These are phyloP conservation scores for Brasilioporus rufonigricans DNA, from an alignment of 768 basidiomycete genomes.

Conservation along the genomic window DNA sequence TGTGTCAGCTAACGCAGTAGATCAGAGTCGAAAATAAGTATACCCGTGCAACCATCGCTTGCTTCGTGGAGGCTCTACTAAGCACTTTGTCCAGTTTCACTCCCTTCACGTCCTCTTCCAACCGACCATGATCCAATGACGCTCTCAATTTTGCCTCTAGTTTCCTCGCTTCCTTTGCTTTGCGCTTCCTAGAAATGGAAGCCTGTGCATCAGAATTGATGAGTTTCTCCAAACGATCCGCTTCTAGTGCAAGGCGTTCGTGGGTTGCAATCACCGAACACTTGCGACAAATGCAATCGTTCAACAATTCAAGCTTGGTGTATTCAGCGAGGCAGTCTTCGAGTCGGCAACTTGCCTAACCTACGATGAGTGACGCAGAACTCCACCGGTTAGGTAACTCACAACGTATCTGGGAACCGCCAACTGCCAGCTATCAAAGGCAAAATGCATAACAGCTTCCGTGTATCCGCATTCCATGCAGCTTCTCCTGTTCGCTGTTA, in stretches of 20 bases:
- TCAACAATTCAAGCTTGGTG: slow-evolving; percentile 81
- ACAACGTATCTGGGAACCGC: slow-evolving; percentile 65
- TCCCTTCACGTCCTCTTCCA: slow-evolving; percentile 83
- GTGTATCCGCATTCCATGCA: slow-evolving; percentile 91
- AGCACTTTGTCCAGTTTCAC: slow-evolving; percentile 76
- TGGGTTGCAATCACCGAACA: slow-evolving; percentile 85
- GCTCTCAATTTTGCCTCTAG: slow-evolving; percentile 58
- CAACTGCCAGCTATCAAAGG: slow-evolving; percentile 83
- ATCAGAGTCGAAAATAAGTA: slow-evolving; percentile 9
- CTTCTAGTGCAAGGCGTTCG: slow-evolving; percentile 58
- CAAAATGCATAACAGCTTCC: slow-evolving; percentile 90
- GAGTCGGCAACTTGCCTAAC: slow-evolving; percentile 61
- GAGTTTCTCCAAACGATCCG: slow-evolving; percentile 48
- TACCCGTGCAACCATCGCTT: slow-evolving; percentile 89
- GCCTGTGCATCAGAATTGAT: slow-evolving; percentile 38
- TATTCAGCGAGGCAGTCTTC: slow-evolving; percentile 88
- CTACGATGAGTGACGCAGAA: slow-evolving; percentile 9
- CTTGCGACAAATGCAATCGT: slow-evolving; percentile 90
- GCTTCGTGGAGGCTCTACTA: slow-evolving; percentile 77
- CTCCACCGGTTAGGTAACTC: slow-evolving; percentile 30
- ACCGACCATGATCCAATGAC: slow-evolving; percentile 68
- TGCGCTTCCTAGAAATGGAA: slow-evolving; percentile 71
- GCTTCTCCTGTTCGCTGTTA: slow-evolving; percentile 86
- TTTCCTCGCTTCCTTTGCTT: slow-evolving; percentile 67
- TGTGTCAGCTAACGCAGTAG: slow-evolving; percentile 16